Percentiles rank a stretch among this genome's conserved stretches.
These are phyloP conservation scores for Carpinus viminea DNA, from an alignment of 306 rosid genomes.

Conservation along the genomic window DNA sequence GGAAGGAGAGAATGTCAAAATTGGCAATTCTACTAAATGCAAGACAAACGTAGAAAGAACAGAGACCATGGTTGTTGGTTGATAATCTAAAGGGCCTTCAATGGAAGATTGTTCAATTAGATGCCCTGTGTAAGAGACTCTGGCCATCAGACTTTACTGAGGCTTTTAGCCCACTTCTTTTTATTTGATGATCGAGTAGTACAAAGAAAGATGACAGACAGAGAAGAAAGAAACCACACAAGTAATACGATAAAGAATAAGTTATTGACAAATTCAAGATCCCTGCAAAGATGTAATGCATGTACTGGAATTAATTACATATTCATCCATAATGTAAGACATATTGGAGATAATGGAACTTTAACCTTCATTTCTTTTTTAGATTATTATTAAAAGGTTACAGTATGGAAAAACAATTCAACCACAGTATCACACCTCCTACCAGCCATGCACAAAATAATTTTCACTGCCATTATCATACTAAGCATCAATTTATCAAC, in stretches of 20 bases:
- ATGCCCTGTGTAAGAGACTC: neutral
- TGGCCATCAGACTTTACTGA: neutral
- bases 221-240: neutral
- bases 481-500: neutral
- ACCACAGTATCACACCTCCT: neutral
- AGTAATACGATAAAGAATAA: neutral
- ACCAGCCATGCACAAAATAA: neutral
- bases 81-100: neutral
- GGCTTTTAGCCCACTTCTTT: neutral
- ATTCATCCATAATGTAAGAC: neutral
- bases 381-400: neutral
- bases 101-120: neutral
- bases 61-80: neutral
- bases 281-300: neutral
- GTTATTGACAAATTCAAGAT: neutral
- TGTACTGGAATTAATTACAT: neutral
- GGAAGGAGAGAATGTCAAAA: neutral
- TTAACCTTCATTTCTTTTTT: neutral
- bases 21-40: neutral
- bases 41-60: neutral
- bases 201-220: neutral
- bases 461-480: neutral
- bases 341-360: neutral
- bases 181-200: neutral
- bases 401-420: neutral